A percentile compares a stretch with the other conserved stretches of the same genome.
phyloP scores from a whole-genome alignment of 805 yeast species.

The Lipomyces mesembrius region DNA sequence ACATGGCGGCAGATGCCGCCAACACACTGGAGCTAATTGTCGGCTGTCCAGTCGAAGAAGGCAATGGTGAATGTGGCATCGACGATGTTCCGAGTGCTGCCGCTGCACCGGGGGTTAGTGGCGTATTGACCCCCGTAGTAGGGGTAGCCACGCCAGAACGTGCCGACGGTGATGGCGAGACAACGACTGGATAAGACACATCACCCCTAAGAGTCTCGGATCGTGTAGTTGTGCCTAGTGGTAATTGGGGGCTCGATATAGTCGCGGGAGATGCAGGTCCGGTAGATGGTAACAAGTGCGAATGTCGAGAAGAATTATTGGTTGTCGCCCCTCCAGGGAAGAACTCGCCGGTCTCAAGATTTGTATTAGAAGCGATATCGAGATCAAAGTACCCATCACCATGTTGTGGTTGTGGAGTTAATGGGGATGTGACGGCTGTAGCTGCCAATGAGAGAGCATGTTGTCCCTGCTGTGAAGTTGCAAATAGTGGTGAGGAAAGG shows the following conservation, averaged over 20 bases:
- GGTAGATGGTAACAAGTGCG: conserved; percentile 9
- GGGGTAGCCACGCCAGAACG: neutral
- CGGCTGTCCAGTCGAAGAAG: conserved; percentile 1
- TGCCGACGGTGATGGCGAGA: neutral
- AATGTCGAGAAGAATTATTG: conserved; percentile 8
- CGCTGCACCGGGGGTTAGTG: neutral
- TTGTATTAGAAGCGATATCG: conserved; percentile 26
- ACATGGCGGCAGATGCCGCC: conserved; percentile 31
- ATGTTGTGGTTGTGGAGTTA: conserved; percentile 3
- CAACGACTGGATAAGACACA: neutral
- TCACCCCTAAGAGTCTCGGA: neutral
- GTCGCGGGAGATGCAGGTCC: neutral
- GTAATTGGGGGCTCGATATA: neutral
- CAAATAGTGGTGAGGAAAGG: neutral
- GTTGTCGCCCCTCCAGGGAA: neutral
- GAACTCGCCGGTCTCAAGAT: conserved; percentile 25
- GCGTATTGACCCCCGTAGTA: neutral
- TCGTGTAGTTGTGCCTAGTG: neutral
- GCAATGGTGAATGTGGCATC: conserved; percentile 2
- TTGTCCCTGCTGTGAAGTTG: neutral
- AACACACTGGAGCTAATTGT: conserved; percentile 20
- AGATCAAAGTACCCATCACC: conserved; percentile 28
- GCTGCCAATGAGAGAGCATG: neutral
- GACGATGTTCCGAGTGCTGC: conserved; percentile 9
- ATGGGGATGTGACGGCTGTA: neutral